Conservation (phyloP, 2,329 filamentous ascomycete species). For the Fusarium buxicola region DNA sequence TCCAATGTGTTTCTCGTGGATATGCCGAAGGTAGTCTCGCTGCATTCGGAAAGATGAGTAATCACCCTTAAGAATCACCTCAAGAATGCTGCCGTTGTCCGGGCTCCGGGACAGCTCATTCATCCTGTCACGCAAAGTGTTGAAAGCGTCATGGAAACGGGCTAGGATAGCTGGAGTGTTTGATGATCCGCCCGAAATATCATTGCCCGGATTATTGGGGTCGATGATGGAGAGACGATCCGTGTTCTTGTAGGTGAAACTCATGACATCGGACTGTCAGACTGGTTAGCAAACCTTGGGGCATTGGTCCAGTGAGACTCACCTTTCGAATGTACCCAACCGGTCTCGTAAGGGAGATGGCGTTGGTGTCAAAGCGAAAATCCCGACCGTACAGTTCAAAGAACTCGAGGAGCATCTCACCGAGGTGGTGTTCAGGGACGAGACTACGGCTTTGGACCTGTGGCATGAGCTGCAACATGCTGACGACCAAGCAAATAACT, state of each 20-base stretch:
- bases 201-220: constrained; percentile 85
- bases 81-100: constrained; percentile 65
- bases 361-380: constrained; percentile 76
- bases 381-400: constrained; percentile 88
- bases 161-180: constrained; percentile 75
- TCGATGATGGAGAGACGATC: constrained; percentile 89
- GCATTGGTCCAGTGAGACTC: constrained; percentile 40
- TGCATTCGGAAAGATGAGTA: constrained; percentile 80
- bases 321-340: constrained; percentile 80
- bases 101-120: constrained; percentile 56
- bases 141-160: constrained; percentile 76
- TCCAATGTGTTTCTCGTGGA: constrained; percentile 59
- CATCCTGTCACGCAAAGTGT: constrained; percentile 69
- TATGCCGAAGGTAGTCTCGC: constrained; percentile 68
- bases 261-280: constrained; percentile 56
- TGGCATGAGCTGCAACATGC: constrained; percentile 85
- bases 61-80: constrained; percentile 78
- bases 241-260: constrained; percentile 67
- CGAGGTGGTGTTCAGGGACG: constrained; percentile 74
- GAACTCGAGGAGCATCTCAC: constrained; percentile 86
- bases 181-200: constrained; percentile 87
- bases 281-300: constrained; percentile 3
- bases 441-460: constrained; percentile 72
- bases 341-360: constrained; percentile 81
- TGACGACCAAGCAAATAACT: constrained; percentile 92